Conservation (phyloP, 2,329 filamentous ascomycete species). For the Sporothrix inflata region DNA sequence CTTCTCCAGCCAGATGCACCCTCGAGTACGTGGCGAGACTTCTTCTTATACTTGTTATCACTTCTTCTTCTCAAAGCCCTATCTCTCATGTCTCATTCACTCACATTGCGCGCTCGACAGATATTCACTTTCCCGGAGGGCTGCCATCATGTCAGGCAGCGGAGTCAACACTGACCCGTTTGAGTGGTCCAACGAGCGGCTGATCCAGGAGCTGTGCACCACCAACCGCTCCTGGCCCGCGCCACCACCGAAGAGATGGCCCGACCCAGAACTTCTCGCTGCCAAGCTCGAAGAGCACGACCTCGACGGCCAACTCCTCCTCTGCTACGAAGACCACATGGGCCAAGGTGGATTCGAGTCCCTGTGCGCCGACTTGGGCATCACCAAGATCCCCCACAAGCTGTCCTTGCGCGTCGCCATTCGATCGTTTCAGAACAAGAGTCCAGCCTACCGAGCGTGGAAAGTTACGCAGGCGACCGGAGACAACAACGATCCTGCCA, state of each 20-base stretch:
- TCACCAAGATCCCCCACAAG: slow-evolving; percentile 62
- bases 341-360: slow-evolving; percentile 48
- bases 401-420: slow-evolving; percentile 62
- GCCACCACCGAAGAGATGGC: slow-evolving; percentile 47
- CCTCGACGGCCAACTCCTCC: slow-evolving; percentile 66
- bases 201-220: slow-evolving; percentile 68
- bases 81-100: background rate
- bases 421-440: slow-evolving; percentile 55
- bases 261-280: slow-evolving; percentile 58
- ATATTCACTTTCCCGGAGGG: background rate
- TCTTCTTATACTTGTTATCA: background rate
- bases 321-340: slow-evolving; percentile 59
- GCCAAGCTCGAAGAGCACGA: slow-evolving; percentile 61
- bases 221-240: slow-evolving; percentile 52
- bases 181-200: slow-evolving; percentile 69
- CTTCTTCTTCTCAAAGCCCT: background rate
- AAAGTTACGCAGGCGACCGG: slow-evolving; percentile 35
- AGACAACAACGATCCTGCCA: background rate
- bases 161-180: slow-evolving; percentile 63
- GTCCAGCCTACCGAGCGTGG: slow-evolving; percentile 51
- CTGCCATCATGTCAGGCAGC: slow-evolving; percentile 26
- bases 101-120: background rate
- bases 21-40: slow-evolving; percentile 7
- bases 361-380: slow-evolving; percentile 56
- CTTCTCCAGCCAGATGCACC: slow-evolving; percentile 2